A percentile compares a stretch with the other conserved stretches of the same genome.
Conservation (phyloP, 495 filamentous ascomycete genomes). For the Terfezia boudieri region DNA sequence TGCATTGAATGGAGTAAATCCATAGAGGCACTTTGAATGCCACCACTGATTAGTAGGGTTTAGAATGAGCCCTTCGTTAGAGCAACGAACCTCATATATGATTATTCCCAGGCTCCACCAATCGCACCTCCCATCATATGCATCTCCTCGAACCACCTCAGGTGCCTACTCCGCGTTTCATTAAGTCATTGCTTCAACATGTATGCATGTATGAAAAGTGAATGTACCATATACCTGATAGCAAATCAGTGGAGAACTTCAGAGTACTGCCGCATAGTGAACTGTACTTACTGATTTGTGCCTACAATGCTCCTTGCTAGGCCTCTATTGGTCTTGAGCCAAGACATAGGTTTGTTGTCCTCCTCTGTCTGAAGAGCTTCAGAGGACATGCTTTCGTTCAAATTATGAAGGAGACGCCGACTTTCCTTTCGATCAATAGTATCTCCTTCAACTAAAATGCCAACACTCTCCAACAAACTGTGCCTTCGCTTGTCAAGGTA, state of each 20-base stretch:
- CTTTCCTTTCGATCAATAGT: slow-evolving; percentile 39
- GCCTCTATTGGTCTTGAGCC: slow-evolving; percentile 4
- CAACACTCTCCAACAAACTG: slow-evolving; percentile 48
- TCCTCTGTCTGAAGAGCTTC: background rate
- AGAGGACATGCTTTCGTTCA: background rate
- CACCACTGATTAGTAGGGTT: background rate
- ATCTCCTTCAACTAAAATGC: slow-evolving; percentile 55
- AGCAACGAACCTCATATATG: slow-evolving; percentile 43
- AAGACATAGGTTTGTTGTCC: background rate
- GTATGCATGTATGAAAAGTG: background rate
- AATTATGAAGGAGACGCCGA: slow-evolving; percentile 3
- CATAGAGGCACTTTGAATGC: slow-evolving; percentile 48
- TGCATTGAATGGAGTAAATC: slow-evolving; percentile 68
- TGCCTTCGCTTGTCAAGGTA: slow-evolving; percentile 71
- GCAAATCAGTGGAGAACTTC: too few species aligned
- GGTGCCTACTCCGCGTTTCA: slow-evolving; percentile 35
- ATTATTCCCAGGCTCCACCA: slow-evolving; percentile 95
- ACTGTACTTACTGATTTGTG: slow-evolving; percentile 79
- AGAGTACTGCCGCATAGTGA: background rate
- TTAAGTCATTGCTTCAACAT: background rate
- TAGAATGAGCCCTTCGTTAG: background rate
- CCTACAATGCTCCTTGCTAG: slow-evolving; percentile 75
- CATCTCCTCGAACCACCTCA: slow-evolving; percentile 61
- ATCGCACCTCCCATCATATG: slow-evolving; percentile 81
- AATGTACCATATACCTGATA: background rate